A percentile compares a stretch with the other conserved stretches of the same genome.
These are phyloP conservation scores for Sugiyamaella novakii DNA, from an alignment of 1,139 yeast genomes.

Conservation along the genomic window DNA sequence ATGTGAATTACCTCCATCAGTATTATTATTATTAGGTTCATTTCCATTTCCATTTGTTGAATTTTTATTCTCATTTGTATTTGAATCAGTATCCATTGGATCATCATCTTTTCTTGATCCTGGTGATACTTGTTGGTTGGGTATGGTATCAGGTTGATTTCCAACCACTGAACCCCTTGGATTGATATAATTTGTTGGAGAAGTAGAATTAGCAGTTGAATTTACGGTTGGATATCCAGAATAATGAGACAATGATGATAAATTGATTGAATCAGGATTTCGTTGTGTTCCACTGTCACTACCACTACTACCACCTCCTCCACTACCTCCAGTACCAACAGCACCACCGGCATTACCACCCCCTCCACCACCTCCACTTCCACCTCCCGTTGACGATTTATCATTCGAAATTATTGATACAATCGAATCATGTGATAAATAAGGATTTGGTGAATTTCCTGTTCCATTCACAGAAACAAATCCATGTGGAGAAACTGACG, in stretches of 20 bases:
- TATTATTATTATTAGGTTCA: background rate
- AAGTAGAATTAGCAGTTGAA: background rate
- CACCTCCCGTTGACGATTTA: background rate
- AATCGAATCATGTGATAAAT: conserved; percentile 10
- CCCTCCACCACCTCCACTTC: background rate
- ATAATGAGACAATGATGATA: conserved; percentile 14
- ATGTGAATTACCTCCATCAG: conserved; percentile 1
- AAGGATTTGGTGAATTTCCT: conserved; percentile 11
- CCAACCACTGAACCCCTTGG: conserved; percentile 7
- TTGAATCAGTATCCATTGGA: background rate
- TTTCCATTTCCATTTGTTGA: conserved; percentile 1
- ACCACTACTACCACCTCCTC: background rate
- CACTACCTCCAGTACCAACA: background rate
- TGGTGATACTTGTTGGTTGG: conserved; percentile 8
- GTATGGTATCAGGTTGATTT: conserved; percentile 9
- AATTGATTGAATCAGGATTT: conserved; percentile 1
- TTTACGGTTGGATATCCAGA: conserved; percentile 12
- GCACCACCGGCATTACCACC: background rate
- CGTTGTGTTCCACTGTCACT: background rate
- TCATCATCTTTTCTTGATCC: conserved; percentile 10
- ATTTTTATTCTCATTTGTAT: conserved; percentile 1
- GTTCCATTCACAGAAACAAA: conserved; percentile 14
- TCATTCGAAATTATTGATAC: conserved; percentile 10
- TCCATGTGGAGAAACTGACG: conserved; percentile 7
- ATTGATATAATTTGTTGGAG: conserved; percentile 9